Conservation (phyloP, 2,329 filamentous ascomycete genomes). For the Metarhizium humberi region DNA sequence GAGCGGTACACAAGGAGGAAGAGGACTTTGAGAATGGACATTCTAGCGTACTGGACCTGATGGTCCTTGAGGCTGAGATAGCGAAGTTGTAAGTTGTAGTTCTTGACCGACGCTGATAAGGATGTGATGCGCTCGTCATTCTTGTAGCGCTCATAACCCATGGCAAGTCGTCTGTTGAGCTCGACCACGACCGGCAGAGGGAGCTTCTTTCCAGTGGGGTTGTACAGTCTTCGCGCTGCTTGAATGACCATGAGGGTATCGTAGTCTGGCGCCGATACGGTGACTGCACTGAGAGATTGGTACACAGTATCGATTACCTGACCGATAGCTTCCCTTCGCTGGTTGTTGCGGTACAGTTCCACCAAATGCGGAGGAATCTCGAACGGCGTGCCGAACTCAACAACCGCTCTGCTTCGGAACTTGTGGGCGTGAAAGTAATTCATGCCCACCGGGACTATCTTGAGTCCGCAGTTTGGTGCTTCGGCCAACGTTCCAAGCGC, state of each 20-base stretch:
- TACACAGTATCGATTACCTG: slow-evolving; percentile 80
- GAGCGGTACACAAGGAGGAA: slow-evolving; percentile 72
- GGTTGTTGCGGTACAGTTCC: slow-evolving; percentile 72
- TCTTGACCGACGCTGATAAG: slow-evolving; percentile 64
- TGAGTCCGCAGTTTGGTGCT: slow-evolving; percentile 77
- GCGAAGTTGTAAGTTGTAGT: slow-evolving; percentile 80
- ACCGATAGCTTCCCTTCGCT: slow-evolving; percentile 79
- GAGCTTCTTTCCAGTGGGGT: slow-evolving; percentile 86
- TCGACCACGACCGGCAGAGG: slow-evolving; percentile 89
- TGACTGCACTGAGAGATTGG: slow-evolving; percentile 76
- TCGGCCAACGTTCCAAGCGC: slow-evolving; percentile 81
- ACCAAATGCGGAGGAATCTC: slow-evolving; percentile 77
- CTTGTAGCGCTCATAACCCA: slow-evolving; percentile 89
- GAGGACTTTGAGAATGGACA: slow-evolving; percentile 68
- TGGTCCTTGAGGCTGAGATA: slow-evolving; percentile 86
- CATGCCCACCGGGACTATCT: slow-evolving; percentile 96
- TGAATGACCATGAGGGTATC: slow-evolving; percentile 96
- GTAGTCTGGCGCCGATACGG: slow-evolving; percentile 86
- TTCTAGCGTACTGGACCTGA: slow-evolving; percentile 84
- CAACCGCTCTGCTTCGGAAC: slow-evolving; percentile 88
- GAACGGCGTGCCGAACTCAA: slow-evolving; percentile 88
- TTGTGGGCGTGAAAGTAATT: slow-evolving; percentile 99
- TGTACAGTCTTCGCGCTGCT: slow-evolving; percentile 86
- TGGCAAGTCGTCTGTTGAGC: slow-evolving; percentile 80
- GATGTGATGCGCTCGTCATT: slow-evolving; percentile 75